Percentiles rank a stretch among this genome's conserved stretches.
These are phyloP conservation scores for Emergomyces africanus DNA, from an alignment of 2,329 filamentous ascomycete species.

Conservation along the genomic window DNA sequence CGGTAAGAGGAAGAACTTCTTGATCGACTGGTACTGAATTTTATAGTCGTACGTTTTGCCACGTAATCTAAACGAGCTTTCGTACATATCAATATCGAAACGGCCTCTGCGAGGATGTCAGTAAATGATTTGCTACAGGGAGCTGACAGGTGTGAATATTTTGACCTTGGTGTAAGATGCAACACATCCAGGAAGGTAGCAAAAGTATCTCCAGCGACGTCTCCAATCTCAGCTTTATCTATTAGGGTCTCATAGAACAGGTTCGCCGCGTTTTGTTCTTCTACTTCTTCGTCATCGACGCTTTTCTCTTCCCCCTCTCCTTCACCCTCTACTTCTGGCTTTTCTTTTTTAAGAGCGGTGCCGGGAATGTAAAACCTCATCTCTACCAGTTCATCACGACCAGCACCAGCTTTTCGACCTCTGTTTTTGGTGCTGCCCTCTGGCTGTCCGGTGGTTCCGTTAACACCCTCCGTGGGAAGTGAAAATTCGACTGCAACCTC, in stretches of 20 bases:
- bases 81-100: slow-evolving; percentile 99
- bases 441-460: slow-evolving; percentile 58
- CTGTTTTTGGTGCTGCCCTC: slow-evolving; percentile 58
- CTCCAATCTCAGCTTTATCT: slow-evolving; percentile 97
- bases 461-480: slow-evolving; percentile 57
- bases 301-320: slow-evolving; percentile 63
- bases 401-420: slow-evolving; percentile 80
- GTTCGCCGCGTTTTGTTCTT: slow-evolving; percentile 89
- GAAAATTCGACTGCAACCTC: slow-evolving; percentile 95
- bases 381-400: slow-evolving; percentile 86
- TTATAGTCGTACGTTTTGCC: slow-evolving; percentile 99
- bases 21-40: slow-evolving; percentile 94
- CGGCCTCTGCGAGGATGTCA: slow-evolving; percentile 55
- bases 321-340: slow-evolving; percentile 40
- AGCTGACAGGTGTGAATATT: not conserved
- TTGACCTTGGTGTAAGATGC: slow-evolving; percentile 83
- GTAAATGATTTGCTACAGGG: slow-evolving; percentile 5
- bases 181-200: slow-evolving; percentile 94
- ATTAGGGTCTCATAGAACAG: slow-evolving; percentile 98
- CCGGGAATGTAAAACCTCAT: slow-evolving; percentile 99
- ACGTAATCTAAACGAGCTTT: slow-evolving; percentile 87
- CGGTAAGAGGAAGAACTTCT: slow-evolving; percentile 97
- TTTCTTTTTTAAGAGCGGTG: slow-evolving; percentile 59
- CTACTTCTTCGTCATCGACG: slow-evolving; percentile 34
- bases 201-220: slow-evolving; percentile 96